Evolutionary conservation across 257 asterid genomes (phyloP).

Genomic region (Verbascum thapsus): DNA sequence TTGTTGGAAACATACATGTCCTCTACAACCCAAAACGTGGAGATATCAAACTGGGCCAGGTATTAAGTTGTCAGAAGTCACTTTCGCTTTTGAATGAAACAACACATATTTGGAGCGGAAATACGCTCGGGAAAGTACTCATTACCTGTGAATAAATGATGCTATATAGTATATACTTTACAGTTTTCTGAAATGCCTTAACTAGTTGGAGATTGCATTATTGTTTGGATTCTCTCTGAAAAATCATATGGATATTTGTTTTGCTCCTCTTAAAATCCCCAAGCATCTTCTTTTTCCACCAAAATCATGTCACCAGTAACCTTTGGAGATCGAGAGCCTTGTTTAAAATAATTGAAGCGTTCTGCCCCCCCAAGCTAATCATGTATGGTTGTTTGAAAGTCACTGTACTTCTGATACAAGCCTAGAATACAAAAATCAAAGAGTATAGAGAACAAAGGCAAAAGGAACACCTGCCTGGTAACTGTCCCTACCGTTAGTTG

Average conservation of each 20-base stretch:
- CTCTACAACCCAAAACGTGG: conserved; percentile 91
- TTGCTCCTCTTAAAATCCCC: neutral
- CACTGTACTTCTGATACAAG: neutral
- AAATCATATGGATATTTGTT: neutral
- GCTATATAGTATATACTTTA: neutral
- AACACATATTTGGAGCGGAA: conserved; percentile 14
- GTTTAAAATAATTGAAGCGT: neutral
- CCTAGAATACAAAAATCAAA: neutral
- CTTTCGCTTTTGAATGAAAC: conserved; percentile 17
- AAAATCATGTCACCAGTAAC: neutral
- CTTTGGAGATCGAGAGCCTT: neutral
- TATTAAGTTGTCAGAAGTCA: conserved; percentile 32
- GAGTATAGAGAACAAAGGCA: neutral
- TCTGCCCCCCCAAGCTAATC: neutral
- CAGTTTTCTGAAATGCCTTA: conserved; percentile 2
- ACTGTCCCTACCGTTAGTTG: neutral
- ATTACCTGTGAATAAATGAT: conserved; percentile 17
- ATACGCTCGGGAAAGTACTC: conserved; percentile 5
- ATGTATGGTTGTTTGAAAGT: neutral
- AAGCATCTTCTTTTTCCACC: neutral
- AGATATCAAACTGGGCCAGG: conserved; percentile 95
- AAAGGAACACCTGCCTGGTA: neutral
- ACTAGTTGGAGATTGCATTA: neutral
- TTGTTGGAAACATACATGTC: conserved; percentile 83
- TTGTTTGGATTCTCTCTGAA: neutral